Conservation (phyloP, 1,284 basidiomycete species). For the Kalmanozyma brasiliensis region DNA sequence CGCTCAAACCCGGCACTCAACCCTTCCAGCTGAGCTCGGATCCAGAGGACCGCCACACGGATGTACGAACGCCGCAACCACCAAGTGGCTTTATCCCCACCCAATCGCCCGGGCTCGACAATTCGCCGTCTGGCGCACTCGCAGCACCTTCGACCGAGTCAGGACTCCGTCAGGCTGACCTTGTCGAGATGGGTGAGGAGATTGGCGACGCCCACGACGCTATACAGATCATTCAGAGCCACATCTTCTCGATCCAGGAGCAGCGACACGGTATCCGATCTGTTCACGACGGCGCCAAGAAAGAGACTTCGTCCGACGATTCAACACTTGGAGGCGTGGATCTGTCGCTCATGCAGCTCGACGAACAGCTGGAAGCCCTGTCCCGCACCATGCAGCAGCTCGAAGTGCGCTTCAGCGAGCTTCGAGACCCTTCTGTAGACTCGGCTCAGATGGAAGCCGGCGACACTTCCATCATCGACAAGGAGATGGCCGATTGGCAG, state of each 20-base stretch:
- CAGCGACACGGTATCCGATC: constrained; percentile 39
- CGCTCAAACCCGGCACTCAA: background rate
- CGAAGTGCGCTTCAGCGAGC: constrained; percentile 33
- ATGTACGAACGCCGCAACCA: constrained; percentile 18
- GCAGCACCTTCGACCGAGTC: constrained; percentile 6
- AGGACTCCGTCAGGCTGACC: constrained; percentile 10
- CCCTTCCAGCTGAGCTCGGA: background rate
- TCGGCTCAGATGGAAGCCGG: constrained; percentile 6
- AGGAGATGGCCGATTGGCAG: constrained; percentile 27
- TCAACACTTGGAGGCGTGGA: constrained; percentile 74
- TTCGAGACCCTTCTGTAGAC: constrained; percentile 3
- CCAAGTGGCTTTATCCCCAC: constrained; percentile 7
- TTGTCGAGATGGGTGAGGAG: constrained; percentile 36
- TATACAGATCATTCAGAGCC: constrained; percentile 38
- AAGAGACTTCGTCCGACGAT: constrained; percentile 2
- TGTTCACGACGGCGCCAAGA: background rate
- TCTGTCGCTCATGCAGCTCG: constrained; percentile 79
- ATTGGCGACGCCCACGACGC: constrained; percentile 40
- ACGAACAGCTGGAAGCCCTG: constrained; percentile 81
- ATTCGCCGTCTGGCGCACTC: background rate
- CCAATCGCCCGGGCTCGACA: background rate
- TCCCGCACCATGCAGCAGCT: constrained; percentile 49
- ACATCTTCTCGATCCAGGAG: constrained; percentile 53
- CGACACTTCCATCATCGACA: constrained; percentile 45
- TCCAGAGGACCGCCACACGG: constrained; percentile 3